Evolutionary conservation across 768 basidiomycete species (phyloP).

Genomic region (Pleurotus eryngii): DNA sequence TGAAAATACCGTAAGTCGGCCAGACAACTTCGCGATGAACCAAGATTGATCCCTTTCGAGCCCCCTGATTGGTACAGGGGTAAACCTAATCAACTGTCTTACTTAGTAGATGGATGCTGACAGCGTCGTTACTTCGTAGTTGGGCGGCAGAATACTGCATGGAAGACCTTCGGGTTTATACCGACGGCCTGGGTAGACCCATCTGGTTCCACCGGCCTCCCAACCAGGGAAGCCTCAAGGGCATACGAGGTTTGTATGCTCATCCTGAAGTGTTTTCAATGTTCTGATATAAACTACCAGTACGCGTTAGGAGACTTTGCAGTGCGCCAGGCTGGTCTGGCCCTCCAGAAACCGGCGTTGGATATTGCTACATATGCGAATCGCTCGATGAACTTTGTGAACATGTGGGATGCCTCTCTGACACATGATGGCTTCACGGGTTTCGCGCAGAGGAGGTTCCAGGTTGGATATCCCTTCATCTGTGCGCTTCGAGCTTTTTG

Average conservation of each 20-base stretch:
- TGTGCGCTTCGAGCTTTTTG: background rate
- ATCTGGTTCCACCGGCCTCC: conserved; percentile 41
- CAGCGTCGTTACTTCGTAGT: conserved; percentile 20
- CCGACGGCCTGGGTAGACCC: conserved; percentile 49
- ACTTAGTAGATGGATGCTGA: background rate
- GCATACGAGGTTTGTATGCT: conserved; percentile 36
- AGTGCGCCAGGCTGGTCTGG: conserved; percentile 46
- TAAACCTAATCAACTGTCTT: no score
- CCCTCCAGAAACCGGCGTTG: conserved; percentile 31
- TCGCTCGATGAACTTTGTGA: conserved; percentile 49
- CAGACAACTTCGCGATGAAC: background rate
- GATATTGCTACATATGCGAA: conserved; percentile 44
- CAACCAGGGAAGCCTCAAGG: conserved; percentile 48
- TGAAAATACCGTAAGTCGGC: conserved; percentile 41
- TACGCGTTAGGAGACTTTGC: conserved; percentile 51
- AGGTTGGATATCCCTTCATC: conserved; percentile 25
- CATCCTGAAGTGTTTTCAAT: background rate
- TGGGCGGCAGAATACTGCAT: conserved; percentile 49
- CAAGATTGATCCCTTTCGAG: conserved; percentile 17
- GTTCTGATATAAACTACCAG: no score
- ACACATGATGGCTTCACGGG: conserved; percentile 45
- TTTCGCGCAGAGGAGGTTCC: conserved; percentile 41
- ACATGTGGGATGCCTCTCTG: conserved; percentile 45
- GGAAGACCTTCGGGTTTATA: conserved; percentile 47
- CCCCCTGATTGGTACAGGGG: conserved; percentile 50